A percentile compares a stretch with the other conserved stretches of the same genome.
Evolutionary conservation across 345 rosid species (phyloP).

Genomic region (Eucalyptus marginata): DNA sequence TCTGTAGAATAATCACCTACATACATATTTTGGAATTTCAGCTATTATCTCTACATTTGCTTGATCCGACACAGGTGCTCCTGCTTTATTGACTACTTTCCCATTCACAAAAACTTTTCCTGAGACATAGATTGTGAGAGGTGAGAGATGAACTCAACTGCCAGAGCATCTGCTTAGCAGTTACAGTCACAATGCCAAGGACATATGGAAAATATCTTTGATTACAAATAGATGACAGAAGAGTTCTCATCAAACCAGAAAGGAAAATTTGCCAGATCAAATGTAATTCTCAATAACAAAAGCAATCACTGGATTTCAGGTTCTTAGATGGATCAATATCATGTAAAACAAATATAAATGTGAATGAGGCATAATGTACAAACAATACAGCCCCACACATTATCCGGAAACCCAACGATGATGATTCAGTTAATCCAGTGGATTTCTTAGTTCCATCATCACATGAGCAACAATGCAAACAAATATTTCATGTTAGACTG

Average conservation of each 20-base stretch:
- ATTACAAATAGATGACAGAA: not conserved
- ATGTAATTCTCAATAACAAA: not conserved
- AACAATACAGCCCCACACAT: not conserved
- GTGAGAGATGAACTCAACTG: not conserved
- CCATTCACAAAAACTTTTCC: constrained; percentile 94
- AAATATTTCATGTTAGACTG: not conserved
- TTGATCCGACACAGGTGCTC: constrained; percentile 62
- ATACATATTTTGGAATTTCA: constrained; percentile 91
- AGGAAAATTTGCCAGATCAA: not conserved
- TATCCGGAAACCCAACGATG: not conserved
- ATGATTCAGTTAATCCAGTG: not conserved
- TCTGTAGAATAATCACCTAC: constrained; percentile 77
- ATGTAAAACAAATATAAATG: not conserved
- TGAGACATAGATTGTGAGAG: constrained; percentile 6
- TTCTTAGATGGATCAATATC: not conserved
- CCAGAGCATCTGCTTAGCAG: not conserved
- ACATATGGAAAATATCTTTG: not conserved
- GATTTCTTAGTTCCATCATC: not conserved
- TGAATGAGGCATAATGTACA: not conserved
- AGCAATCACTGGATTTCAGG: not conserved
- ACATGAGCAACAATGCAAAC: not conserved
- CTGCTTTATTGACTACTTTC: constrained; percentile 76
- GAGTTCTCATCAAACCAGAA: not conserved
- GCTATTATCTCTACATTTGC: constrained; percentile 64
- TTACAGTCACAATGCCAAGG: not conserved